Percentiles rank a stretch among this genome's conserved stretches.
phyloP scores from a whole-genome alignment of 352 stramenopile species.

The Pythium pyrilobum region DNA sequence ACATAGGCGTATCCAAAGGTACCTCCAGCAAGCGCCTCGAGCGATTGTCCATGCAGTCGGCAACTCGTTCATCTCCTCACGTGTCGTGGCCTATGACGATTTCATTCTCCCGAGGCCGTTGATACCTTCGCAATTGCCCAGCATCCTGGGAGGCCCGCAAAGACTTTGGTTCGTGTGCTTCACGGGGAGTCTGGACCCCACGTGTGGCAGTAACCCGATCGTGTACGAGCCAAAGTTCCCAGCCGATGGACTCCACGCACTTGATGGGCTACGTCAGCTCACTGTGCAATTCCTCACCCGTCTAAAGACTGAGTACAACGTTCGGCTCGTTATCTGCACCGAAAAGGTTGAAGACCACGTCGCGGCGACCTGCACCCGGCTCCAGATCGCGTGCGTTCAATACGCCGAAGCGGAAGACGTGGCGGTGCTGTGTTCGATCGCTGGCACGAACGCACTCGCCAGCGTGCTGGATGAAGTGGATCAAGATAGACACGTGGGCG shows the following conservation, averaged over 20 bases:
- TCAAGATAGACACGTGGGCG: conserved; percentile 27
- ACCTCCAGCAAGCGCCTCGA: conserved; percentile 26
- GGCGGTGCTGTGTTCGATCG: conserved; percentile 28
- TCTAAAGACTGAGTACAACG: conserved; percentile 15
- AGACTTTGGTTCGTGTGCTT: conserved; percentile 40
- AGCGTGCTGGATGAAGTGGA: conserved; percentile 50
- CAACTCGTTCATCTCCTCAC: conserved; percentile 25
- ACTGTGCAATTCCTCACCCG: neutral
- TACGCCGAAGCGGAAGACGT: conserved; percentile 52
- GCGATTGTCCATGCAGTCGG: conserved; percentile 20
- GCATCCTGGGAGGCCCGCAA: conserved; percentile 9
- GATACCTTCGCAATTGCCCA: conserved; percentile 34
- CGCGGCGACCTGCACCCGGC: conserved; percentile 32
- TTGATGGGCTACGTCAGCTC: conserved; percentile 12
- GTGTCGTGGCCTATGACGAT: conserved; percentile 29
- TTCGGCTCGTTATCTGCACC: conserved; percentile 45
- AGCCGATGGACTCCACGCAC: neutral
- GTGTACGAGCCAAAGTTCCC: neutral
- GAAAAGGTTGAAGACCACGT: conserved; percentile 41
- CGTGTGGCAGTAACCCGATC: conserved; percentile 33
- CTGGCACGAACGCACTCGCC: conserved; percentile 33
- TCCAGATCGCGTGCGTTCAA: conserved; percentile 56
- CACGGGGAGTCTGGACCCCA: conserved; percentile 27
- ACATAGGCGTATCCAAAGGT: conserved; percentile 26
- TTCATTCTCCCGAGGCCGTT: conserved; percentile 58